A percentile compares a stretch with the other conserved stretches of the same genome.
Conservation (phyloP, 345 rosid genomes). For the Aquilaria yunnanensis region DNA sequence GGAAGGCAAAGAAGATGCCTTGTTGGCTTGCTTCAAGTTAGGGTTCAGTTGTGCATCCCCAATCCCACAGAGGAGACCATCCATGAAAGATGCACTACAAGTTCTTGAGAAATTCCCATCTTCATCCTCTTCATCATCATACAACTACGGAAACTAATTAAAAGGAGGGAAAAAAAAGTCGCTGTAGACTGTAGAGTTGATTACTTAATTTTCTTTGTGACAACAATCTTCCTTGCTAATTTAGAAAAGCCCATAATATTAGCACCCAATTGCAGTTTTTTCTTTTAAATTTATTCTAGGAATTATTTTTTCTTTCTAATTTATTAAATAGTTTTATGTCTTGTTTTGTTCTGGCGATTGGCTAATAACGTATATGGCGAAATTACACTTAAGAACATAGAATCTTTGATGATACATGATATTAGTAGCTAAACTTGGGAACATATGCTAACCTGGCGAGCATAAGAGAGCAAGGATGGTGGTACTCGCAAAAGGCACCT, state of each 20-base stretch:
- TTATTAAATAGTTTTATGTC: background rate
- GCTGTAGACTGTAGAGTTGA: background rate
- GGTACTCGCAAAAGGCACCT: too few species aligned
- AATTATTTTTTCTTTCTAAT: background rate
- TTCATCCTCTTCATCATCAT: slow-evolving; percentile 26
- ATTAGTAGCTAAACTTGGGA: too few species aligned
- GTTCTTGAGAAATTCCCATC: slow-evolving; percentile 62
- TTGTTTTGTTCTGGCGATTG: too few species aligned
- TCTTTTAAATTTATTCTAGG: background rate
- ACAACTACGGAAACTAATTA: slow-evolving; percentile 27
- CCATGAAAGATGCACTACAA: slow-evolving; percentile 74
- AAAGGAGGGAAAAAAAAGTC: slow-evolving; percentile 5
- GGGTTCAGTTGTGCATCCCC: slow-evolving; percentile 85
- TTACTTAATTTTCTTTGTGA: too few species aligned
- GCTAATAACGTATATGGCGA: too few species aligned
- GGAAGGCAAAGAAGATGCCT: slow-evolving; percentile 83
- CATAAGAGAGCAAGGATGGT: too few species aligned
- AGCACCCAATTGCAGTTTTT: too few species aligned
- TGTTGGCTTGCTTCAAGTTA: slow-evolving; percentile 69
- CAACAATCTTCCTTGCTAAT: too few species aligned
- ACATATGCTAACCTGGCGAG: too few species aligned
- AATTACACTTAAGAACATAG: too few species aligned
- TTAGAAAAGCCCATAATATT: background rate
- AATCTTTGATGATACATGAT: too few species aligned
- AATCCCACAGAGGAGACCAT: slow-evolving; percentile 75